Evolutionary conservation across 2,329 filamentous ascomycete genomes (phyloP), one percentile per base, ranked within the genome.

Genomic region (Stachybotrys echinatus): DNA sequence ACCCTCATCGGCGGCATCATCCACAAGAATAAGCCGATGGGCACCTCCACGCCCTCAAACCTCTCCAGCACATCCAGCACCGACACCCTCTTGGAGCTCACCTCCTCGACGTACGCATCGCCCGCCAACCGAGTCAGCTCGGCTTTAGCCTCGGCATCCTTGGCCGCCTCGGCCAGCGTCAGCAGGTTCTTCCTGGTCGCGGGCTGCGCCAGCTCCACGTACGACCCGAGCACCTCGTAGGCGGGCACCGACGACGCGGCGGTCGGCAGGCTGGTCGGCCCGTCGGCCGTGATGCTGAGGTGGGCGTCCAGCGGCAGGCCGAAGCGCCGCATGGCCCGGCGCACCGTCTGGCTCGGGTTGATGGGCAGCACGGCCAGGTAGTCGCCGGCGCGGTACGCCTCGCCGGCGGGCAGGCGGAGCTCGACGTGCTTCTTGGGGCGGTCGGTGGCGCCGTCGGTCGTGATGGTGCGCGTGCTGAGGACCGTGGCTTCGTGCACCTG

Each of bases 1-100:
- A 88, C 76, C 23, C 87, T 83, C 83, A 94, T 88, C 0, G 88
- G 85, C 2, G 87, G 86, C 1, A 91, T 77, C 75, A 90, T 85
- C 31, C 76, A 74, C 7, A 94, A 74, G 70, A 87, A 92, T 18
- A 80, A 69, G 4, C 77, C 77, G 21, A 94, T 76, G 0, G 87
- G 76, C 0, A 92, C 66, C 3, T 77, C 67, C 27, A 88, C 72
- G 0, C 73, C 67, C 0, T 79, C 74, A 61, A 83, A 85, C 12
- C 76, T 73, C 59, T 89, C 83, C 1, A 92, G 75, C 2, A 92
- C 72, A 53, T 91, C 85, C 6, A 92, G 73, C 1, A 87, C 69
- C 0, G 83, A 85, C 19, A 83, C 69, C 10, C 80, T 77, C 58
- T 84, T 85, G n/a, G 69, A 63, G 14, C 71, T 67, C 45, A 83